phyloP scores from a whole-genome alignment of 306 rosid genomes.

The Rosa chinensis region DNA sequence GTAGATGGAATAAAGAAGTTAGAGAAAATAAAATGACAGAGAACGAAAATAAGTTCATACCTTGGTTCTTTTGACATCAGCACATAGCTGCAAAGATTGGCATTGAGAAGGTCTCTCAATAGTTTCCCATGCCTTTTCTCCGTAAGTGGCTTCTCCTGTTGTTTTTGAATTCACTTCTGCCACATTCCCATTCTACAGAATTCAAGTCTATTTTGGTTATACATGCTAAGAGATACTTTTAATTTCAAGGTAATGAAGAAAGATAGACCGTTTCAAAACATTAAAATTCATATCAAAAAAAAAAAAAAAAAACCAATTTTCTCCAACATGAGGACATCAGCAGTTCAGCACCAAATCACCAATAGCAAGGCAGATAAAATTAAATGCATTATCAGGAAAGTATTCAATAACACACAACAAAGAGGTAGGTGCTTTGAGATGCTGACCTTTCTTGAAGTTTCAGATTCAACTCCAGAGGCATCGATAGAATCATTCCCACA shows the following conservation, averaged over 20 bases:
- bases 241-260: not conserved
- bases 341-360: not conserved
- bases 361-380: not conserved
- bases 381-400: not conserved
- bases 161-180: conserved; percentile 68
- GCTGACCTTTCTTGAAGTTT: conserved; percentile 59
- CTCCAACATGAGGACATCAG: not conserved
- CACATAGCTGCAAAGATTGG: conserved; percentile 68
- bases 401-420: not conserved
- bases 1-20: not conserved
- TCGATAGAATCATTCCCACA: conserved; percentile 53
- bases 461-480: conserved; percentile 52
- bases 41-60: conserved; percentile 28
- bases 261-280: not conserved
- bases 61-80: conserved; percentile 52
- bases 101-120: conserved; percentile 65
- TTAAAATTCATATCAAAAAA: not conserved
- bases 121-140: conserved; percentile 67
- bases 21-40: not conserved
- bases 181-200: conserved; percentile 53
- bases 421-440: not conserved
- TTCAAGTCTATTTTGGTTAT: not conserved
- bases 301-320: not conserved
- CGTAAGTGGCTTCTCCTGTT: conserved; percentile 60
- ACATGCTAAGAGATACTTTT: not conserved